These are phyloP conservation scores for Glutinoglossum americanum DNA, from an alignment of 495 filamentous ascomycete species.

Conservation along the genomic window DNA sequence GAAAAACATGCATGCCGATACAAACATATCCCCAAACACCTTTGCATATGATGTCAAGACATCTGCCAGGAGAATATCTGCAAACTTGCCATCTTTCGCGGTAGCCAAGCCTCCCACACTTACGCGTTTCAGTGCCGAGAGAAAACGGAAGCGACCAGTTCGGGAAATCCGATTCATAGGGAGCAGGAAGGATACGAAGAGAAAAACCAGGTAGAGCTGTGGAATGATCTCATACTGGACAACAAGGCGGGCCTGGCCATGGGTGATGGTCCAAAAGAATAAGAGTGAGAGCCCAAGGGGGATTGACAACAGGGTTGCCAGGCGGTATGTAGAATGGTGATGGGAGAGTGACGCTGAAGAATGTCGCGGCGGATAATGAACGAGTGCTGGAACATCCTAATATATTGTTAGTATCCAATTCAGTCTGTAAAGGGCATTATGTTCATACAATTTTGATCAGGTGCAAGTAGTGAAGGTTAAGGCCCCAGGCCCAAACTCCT, in stretches of 20 bases:
- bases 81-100: conserved; percentile 68
- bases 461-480: conserved; percentile 66
- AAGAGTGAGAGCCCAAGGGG: conserved; percentile 47
- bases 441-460: conserved; percentile 40
- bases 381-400: conserved; percentile 56
- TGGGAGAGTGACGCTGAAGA: conserved; percentile 44
- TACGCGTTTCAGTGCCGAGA: conserved; percentile 48
- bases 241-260: conserved; percentile 40
- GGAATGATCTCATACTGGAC: conserved; percentile 61
- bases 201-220: conserved; percentile 49
- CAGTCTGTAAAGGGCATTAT: neutral
- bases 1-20: conserved; percentile 80
- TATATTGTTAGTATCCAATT: conserved; percentile 7
- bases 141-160: conserved; percentile 52
- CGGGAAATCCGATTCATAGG: conserved; percentile 50
- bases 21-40: conserved; percentile 72
- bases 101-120: conserved; percentile 62
- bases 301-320: conserved; percentile 52
- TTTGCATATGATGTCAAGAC: conserved; percentile 86
- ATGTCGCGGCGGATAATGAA: conserved; percentile 52
- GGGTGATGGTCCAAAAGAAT: conserved; percentile 65
- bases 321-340: conserved; percentile 59
- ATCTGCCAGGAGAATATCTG: conserved; percentile 86
- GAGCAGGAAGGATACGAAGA: conserved; percentile 45
- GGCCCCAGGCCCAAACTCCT: conserved; percentile 84